Percentiles rank a stretch among this genome's conserved stretches.
Evolutionary conservation across 1,284 basidiomycete species (phyloP).

Genomic region (Lentinus polychrous): DNA sequence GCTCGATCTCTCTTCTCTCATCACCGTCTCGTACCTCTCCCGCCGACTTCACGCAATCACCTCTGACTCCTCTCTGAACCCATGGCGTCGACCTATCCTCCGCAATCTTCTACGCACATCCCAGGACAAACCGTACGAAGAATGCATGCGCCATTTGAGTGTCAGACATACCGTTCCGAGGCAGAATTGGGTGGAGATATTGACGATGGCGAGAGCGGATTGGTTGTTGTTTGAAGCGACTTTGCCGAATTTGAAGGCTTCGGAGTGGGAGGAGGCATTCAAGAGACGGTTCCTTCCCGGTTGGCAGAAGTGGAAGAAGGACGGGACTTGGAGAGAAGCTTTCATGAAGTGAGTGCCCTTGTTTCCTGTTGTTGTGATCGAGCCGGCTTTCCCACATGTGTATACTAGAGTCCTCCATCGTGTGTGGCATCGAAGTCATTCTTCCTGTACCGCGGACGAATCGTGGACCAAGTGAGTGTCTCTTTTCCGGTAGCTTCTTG

Average conservation of each 20-base stretch:
- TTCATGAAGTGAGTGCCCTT: conserved; percentile 48
- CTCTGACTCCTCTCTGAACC: conserved; percentile 59
- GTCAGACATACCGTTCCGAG: conserved; percentile 55
- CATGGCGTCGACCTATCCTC: conserved; percentile 64
- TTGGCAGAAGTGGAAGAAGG: conserved; percentile 63
- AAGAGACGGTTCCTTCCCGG: conserved; percentile 61
- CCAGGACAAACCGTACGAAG: conserved; percentile 35
- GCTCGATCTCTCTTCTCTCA: conserved; percentile 54
- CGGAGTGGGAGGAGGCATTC: conserved; percentile 70
- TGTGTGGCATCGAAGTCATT: conserved; percentile 57
- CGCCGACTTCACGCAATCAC: conserved; percentile 46
- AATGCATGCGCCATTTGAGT: conserved; percentile 47
- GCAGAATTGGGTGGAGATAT: conserved; percentile 69
- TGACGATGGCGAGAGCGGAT: conserved; percentile 47
- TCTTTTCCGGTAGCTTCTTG: conserved; percentile 1
- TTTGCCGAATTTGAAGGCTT: conserved; percentile 53
- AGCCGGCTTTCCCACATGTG: not conserved
- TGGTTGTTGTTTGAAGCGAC: conserved; percentile 62
- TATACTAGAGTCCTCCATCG: conserved; percentile 46
- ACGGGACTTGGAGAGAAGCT: conserved; percentile 49
- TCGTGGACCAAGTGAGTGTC: conserved; percentile 67
- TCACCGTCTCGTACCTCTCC: conserved; percentile 52
- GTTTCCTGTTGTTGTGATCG: conserved; percentile 1
- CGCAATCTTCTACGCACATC: conserved; percentile 37
- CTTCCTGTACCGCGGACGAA: conserved; percentile 69